A percentile compares a stretch with the other conserved stretches of the same genome.
Evolutionary conservation across 495 filamentous ascomycete genomes (phyloP).

Genomic region (Corynascus novoguineensis): DNA sequence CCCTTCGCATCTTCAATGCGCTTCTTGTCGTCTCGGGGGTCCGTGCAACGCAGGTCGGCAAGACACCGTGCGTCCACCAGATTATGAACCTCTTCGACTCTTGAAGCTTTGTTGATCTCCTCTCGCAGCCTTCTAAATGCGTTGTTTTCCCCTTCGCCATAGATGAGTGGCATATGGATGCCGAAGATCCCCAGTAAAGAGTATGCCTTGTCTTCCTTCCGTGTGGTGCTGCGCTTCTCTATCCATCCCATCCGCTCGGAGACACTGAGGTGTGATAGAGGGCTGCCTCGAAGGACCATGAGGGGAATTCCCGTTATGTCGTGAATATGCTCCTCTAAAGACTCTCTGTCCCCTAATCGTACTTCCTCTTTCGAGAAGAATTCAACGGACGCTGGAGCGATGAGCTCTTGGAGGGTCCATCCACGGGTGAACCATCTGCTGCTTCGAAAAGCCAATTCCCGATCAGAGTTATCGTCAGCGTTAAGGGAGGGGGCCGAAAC

Average conservation of each 20-base stretch:
- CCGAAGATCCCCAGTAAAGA: constrained; percentile 28
- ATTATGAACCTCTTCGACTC: too few species aligned
- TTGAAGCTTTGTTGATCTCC: too few species aligned
- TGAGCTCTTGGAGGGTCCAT: constrained; percentile 14
- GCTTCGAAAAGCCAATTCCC: constrained; percentile 38
- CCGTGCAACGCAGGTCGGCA: not conserved
- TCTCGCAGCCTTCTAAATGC: too few species aligned
- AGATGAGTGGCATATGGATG: constrained; percentile 1
- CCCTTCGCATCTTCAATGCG: constrained; percentile 33
- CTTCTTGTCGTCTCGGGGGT: constrained; percentile 7
- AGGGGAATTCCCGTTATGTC: too few species aligned
- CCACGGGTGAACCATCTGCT: constrained; percentile 22
- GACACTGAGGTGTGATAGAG: not conserved
- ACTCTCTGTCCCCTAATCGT: constrained; percentile 23
- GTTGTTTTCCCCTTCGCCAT: not conserved
- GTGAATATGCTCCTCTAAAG: too few species aligned
- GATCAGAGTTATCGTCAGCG: too few species aligned
- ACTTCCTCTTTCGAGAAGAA: not conserved
- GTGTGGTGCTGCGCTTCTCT: constrained; percentile 13
- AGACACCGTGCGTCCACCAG: too few species aligned
- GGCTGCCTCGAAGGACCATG: not conserved
- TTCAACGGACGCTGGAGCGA: not conserved
- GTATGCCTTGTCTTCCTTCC: constrained; percentile 26
- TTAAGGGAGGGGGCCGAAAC: constrained; percentile 27
- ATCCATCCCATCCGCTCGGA: constrained; percentile 27